phyloP scores from a whole-genome alignment of 306 rosid species.

The Albizia julibrissin region DNA sequence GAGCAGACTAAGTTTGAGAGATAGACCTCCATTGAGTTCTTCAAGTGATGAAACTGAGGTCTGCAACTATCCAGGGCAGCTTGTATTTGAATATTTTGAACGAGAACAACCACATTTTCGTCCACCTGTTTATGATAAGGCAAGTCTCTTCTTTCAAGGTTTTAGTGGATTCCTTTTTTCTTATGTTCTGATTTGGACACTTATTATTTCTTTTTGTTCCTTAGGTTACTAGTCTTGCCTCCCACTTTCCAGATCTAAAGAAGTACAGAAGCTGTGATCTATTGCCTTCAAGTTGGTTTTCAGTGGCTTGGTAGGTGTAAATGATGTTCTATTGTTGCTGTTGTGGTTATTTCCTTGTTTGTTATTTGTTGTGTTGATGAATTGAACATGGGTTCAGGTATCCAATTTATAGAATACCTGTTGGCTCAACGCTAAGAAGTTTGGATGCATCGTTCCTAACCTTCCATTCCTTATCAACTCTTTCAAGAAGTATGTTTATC shows the following conservation, averaged over 20 bases:
- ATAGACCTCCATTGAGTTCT: conserved; percentile 35
- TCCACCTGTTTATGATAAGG: conserved; percentile 57
- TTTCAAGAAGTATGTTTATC: conserved; percentile 40
- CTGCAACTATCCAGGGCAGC: conserved; percentile 38
- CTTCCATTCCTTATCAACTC: conserved; percentile 51
- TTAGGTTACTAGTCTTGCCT: conserved; percentile 55
- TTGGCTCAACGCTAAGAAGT: conserved; percentile 49
- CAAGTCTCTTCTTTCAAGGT: conserved; percentile 28
- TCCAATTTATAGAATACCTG: conserved; percentile 66
- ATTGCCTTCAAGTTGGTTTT: conserved; percentile 60
- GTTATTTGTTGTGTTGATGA: conserved; percentile 12
- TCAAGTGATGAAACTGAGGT: conserved; percentile 51
- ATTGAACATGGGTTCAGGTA: conserved; percentile 52
- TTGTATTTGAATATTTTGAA: conserved; percentile 53
- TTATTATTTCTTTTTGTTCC: conserved; percentile 15
- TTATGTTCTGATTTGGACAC: conserved; percentile 19
- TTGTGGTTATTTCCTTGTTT: background rate
- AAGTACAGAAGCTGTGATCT: conserved; percentile 57
- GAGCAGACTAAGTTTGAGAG: conserved; percentile 42
- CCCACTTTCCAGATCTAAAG: conserved; percentile 46
- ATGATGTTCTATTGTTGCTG: background rate
- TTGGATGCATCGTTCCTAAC: conserved; percentile 65
- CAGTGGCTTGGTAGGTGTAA: conserved; percentile 61
- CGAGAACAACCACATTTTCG: conserved; percentile 53
- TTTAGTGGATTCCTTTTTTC: background rate